These are phyloP conservation scores for Elsinoe arachidis DNA, from an alignment of 2,329 filamentous ascomycete genomes.

Conservation along the genomic window DNA sequence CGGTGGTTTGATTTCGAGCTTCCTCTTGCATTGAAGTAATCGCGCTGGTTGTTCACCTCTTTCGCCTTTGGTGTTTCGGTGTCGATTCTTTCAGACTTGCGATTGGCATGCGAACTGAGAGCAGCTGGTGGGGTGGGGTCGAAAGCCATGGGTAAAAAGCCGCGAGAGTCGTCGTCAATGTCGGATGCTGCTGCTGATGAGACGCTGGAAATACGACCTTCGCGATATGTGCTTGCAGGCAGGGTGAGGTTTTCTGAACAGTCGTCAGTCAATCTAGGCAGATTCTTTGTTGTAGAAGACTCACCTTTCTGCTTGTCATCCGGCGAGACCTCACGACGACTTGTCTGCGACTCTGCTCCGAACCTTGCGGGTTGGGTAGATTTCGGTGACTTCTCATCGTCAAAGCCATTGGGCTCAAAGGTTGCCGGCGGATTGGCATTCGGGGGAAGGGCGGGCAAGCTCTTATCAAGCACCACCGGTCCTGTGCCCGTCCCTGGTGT, in stretches of 20 bases:
- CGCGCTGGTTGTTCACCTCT: conserved; percentile 28
- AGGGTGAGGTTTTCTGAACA: conserved; percentile 54
- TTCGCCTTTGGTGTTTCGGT: conserved; percentile 16
- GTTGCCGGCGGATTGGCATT: conserved; percentile 50
- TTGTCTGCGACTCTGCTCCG: neutral
- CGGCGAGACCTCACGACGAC: conserved; percentile 27
- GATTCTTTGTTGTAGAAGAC: neutral
- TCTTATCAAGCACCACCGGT: conserved; percentile 79
- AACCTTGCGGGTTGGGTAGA: neutral
- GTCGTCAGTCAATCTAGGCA: conserved; percentile 13
- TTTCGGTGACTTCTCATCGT: conserved; percentile 4
- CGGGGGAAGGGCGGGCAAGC: conserved; percentile 79
- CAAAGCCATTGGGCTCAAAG: conserved; percentile 21
- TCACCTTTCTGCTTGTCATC: conserved; percentile 21
- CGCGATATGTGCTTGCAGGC: conserved; percentile 68
- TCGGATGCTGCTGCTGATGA: conserved; percentile 46
- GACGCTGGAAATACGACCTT: conserved; percentile 64
- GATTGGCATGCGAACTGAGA: conserved; percentile 16
- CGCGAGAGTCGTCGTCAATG: conserved; percentile 48
- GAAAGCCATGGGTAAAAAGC: conserved; percentile 44
- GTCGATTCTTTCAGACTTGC: conserved; percentile 13
- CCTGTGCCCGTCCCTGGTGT: conserved; percentile 28
- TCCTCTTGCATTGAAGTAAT: conserved; percentile 37
- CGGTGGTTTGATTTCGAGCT: conserved; percentile 28
- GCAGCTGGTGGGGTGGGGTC: conserved; percentile 37